Base-by-base conservation (phyloP, 2,329 filamentous ascomycete genomes). In the Coleophoma crateriformis region DNA sequence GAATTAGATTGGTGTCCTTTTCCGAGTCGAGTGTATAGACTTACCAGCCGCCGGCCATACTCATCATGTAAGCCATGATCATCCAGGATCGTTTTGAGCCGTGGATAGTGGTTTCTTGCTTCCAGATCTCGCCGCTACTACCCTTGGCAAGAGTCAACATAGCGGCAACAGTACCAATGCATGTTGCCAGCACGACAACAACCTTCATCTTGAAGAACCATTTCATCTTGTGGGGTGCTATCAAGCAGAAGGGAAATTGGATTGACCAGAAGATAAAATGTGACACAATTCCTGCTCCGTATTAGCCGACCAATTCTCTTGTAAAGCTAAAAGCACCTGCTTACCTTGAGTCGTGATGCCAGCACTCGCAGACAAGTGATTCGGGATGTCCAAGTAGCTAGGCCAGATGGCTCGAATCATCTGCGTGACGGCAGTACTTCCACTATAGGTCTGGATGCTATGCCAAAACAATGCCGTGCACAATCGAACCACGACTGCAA, bases 191-290 rank as follows among this genome's bases (percentile, higher is more conserved):
- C 10, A 50, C 49, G 1, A 53, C 33, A 15, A 72, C 54, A 0
- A 71, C 59, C 63, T 77, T 77, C 54, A 73, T 51, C 44, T 75
- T 69, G 57, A 79, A 79, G 49, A 80, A 57, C 61, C 69, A 76
- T 42, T 73, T 67, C 14, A 81, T 66, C 48, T 71, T 50, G 22
- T 49, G 34, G 4, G 47, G 46, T 34, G 75, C 76, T 54, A 81
- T 78, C 52, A 77, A 65, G 10, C 82, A 60, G 46, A 81, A 51
- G 7, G 53, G 53, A 2, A 45, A 42, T 37, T 54, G 51, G 7
- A 55, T 41, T 7, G 54, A 41, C 15, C 47, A 43, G 33, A 48
- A 55, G 14, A 82, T 55, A 52, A 82, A 74, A 55, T 78, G 27
- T 7, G 27, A 27, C 27, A 27, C 27, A 27, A 27, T 27, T 27